These are phyloP conservation scores for Neckera pumila DNA, from an alignment of 225 moss, liverwort and hornwort species.

Conservation along the genomic window DNA sequence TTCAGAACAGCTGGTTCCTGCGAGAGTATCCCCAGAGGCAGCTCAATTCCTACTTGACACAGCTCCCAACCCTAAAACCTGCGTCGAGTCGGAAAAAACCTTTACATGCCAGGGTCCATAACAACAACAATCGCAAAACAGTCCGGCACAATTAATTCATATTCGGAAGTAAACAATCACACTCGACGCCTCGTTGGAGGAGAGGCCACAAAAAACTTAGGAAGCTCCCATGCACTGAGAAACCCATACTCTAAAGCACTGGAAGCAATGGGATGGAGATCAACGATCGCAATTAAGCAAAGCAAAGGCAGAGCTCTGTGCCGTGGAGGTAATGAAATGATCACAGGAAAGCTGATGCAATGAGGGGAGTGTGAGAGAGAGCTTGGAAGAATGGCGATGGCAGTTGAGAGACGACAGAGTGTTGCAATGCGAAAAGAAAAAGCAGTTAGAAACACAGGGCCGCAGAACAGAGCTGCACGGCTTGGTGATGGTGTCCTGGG, in stretches of 20 bases:
- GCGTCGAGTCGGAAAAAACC: not conserved
- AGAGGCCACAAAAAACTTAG: not conserved
- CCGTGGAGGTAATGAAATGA: not conserved
- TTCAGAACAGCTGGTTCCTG: not conserved
- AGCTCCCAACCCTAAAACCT: conserved; percentile 4
- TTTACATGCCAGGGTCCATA: not conserved
- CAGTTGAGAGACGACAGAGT: conserved; percentile 6
- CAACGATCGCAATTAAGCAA: not conserved
- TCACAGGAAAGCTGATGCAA: not conserved
- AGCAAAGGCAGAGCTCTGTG: not conserved
- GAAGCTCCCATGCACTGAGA: not conserved
- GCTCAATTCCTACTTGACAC: not conserved
- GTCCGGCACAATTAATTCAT: not conserved
- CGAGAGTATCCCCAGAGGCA: not conserved
- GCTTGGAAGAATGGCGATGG: not conserved
- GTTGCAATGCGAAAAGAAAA: not conserved
- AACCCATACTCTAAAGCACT: not conserved
- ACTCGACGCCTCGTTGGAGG: not conserved
- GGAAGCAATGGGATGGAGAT: not conserved
- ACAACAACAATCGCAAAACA: not conserved
- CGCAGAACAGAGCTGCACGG: not conserved
- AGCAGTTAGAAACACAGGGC: conserved; percentile 4
- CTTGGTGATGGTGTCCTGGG: not conserved
- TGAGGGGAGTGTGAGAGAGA: not conserved
- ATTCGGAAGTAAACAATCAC: not conserved